phyloP scores from a whole-genome alignment of 2,329 filamentous ascomycete species.

The Penicillium sp. region DNA sequence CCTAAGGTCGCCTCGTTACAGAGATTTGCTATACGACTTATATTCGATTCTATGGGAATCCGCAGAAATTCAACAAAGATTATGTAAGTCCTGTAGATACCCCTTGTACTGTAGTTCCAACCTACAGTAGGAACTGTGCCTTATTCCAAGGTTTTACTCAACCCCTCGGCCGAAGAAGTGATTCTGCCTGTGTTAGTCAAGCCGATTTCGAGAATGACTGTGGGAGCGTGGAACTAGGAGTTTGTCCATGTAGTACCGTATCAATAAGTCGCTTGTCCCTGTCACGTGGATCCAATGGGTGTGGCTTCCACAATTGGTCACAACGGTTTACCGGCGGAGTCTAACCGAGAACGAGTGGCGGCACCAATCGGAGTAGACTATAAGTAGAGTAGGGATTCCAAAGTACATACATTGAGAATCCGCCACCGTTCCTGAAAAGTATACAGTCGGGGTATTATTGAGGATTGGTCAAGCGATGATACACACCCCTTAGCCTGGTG shows the following conservation, averaged over 20 bases:
- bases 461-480: no score
- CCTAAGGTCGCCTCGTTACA: no score
- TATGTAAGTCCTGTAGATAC: no score
- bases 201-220: conserved; percentile 1
- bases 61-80: no score
- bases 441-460: background rate
- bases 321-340: conserved; percentile 1
- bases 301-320: background rate
- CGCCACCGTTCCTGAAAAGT: conserved; percentile 4
- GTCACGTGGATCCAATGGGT: background rate
- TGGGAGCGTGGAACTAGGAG: no score
- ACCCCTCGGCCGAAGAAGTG: conserved; percentile 1
- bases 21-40: no score
- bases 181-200: background rate
- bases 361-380: background rate
- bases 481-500: no score
- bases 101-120: background rate
- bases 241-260: no score
- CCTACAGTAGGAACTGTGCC: background rate
- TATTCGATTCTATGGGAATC: no score
- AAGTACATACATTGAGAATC: background rate
- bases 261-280: background rate
- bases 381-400: background rate
- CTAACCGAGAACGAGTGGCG: background rate
- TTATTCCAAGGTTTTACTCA: no score